A percentile compares a stretch with the other conserved stretches of the same genome.
phyloP scores from a whole-genome alignment of 352 stramenopile species.

The Globisporangium perplexum region DNA sequence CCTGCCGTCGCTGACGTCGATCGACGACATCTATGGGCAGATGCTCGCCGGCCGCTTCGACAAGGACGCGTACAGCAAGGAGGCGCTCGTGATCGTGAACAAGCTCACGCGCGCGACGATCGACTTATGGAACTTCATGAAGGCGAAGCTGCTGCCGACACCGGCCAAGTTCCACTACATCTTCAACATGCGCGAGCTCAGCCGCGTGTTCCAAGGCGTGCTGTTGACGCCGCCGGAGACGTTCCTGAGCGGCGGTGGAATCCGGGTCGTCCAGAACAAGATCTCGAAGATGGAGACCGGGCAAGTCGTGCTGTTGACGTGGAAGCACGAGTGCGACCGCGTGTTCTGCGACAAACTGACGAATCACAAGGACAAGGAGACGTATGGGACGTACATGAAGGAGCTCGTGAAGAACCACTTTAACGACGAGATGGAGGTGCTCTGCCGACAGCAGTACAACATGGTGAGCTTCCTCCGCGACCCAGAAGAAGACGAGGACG shows the following conservation, averaged over 20 bases:
- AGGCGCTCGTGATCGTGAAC: slow-evolving; percentile 80
- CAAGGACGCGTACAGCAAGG: slow-evolving; percentile 78
- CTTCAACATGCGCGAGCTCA: slow-evolving; percentile 99
- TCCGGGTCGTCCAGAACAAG: slow-evolving; percentile 80
- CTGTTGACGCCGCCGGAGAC: slow-evolving; percentile 94
- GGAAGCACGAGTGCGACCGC: slow-evolving; percentile 97
- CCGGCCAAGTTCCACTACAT: slow-evolving; percentile 99
- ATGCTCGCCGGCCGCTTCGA: slow-evolving; percentile 96
- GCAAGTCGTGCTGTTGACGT: slow-evolving; percentile 93
- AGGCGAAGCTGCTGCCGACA: slow-evolving; percentile 96
- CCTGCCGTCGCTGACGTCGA: slow-evolving; percentile 95
- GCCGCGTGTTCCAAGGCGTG: slow-evolving; percentile 97
- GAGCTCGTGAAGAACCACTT: slow-evolving; percentile 91
- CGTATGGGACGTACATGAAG: slow-evolving; percentile 90
- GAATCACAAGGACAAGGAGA: slow-evolving; percentile 96
- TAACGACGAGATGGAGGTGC: slow-evolving; percentile 76
- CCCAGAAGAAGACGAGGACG: slow-evolving; percentile 96
- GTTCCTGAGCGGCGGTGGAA: slow-evolving; percentile 88
- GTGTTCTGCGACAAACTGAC: slow-evolving; percentile 98
- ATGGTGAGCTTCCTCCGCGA: slow-evolving; percentile 99
- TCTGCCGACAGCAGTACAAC: slow-evolving; percentile 72
- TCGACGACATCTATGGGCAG: slow-evolving; percentile 99
- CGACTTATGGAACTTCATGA: slow-evolving; percentile 96
- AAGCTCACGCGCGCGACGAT: slow-evolving; percentile 96
- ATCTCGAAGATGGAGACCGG: slow-evolving; percentile 87